A percentile compares a stretch with the other conserved stretches of the same genome.
Evolutionary conservation across 1,139 yeast genomes (phyloP).

Genomic region (Yamadazyma sp.): DNA sequence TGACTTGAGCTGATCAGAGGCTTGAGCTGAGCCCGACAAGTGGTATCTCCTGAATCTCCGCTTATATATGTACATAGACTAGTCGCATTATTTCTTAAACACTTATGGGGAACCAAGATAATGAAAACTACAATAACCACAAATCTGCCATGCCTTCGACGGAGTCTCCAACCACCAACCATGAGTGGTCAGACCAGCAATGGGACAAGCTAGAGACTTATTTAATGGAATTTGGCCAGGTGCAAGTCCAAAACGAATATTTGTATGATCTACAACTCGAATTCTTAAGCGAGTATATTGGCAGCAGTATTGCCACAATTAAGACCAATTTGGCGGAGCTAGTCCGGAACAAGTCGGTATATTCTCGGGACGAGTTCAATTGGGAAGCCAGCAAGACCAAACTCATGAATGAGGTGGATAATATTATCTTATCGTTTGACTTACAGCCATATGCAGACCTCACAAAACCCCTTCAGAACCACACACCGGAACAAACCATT

Average conservation of each 20-base stretch:
- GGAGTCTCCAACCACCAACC: not conserved
- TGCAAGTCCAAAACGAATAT: slow-evolving; percentile 12
- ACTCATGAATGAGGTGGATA: slow-evolving; percentile 21
- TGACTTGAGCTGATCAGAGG: no score
- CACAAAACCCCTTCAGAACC: slow-evolving; percentile 6
- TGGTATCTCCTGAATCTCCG: no score
- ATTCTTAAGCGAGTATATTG: slow-evolving; percentile 13
- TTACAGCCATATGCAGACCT: slow-evolving; percentile 16
- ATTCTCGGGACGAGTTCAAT: slow-evolving; percentile 12
- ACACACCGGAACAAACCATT: not conserved
- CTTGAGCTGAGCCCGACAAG: no score
- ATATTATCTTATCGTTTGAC: slow-evolving; percentile 18
- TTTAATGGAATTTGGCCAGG: slow-evolving; percentile 15
- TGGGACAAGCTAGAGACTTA: slow-evolving; percentile 17
- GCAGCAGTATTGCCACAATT: slow-evolving; percentile 12
- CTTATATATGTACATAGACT: slow-evolving; percentile 3
- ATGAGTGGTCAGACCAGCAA: slow-evolving; percentile 7
- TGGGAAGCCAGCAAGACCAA: slow-evolving; percentile 20
- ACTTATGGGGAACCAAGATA: not conserved
- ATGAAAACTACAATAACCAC: not conserved
- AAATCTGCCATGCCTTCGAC: not conserved
- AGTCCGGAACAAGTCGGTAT: slow-evolving; percentile 6
- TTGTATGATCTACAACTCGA: slow-evolving; percentile 17
- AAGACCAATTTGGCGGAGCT: slow-evolving; percentile 11
- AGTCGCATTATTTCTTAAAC: slow-evolving; percentile 1